Evolutionary conservation across 148 eudicot species (phyloP), one percentile per base, ranked within the genome.

Genomic region (Chenopodium berlandieri): DNA sequence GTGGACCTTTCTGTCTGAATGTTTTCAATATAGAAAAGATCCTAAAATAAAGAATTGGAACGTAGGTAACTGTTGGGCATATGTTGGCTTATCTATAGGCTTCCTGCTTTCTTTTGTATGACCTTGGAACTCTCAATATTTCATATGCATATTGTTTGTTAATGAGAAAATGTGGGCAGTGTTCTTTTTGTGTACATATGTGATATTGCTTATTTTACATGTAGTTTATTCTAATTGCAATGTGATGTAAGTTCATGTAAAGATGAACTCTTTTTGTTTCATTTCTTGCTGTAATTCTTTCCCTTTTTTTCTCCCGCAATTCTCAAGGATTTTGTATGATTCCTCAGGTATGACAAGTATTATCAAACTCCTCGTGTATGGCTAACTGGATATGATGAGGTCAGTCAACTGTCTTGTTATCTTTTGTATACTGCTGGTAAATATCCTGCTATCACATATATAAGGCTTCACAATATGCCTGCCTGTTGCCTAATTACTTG

Each of bases 321-420:
- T 11, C 78, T 44, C 23, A 25, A 75, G 30, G 23, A 73, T n/a
- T 76, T 47, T 25, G 2, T 20, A 46, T 73, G 3, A 10, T 23
- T 73, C 27, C 56, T 46, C 91, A 96, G 99, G 88, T 96, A 96
- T 84, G 99, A 96, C 84, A 96, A 96, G 81, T 96, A 96, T 84
- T 96, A 96, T 86, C 99, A 94, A 85, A 96, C 99, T 84, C 99
- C 98, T 83, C 99, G 98, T 62, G 91, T 96, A 37, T 96, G 99
- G 99, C 99, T 96, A 87, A 94, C 99, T 84, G 98, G 99, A 63
- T 96, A 96, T 89, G 99, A 96, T 84, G 99, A 96, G 99, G 99
- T 96, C 69, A 52, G 93, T 88, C 78, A 47, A 54, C 66, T 70
- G 75, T 79, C 58, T 32, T 14, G 62, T 56, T 56, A 17, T 56